These are phyloP conservation scores for Hymenoscyphus scutula DNA, from an alignment of 2,329 filamentous ascomycete genomes.

Conservation along the genomic window DNA sequence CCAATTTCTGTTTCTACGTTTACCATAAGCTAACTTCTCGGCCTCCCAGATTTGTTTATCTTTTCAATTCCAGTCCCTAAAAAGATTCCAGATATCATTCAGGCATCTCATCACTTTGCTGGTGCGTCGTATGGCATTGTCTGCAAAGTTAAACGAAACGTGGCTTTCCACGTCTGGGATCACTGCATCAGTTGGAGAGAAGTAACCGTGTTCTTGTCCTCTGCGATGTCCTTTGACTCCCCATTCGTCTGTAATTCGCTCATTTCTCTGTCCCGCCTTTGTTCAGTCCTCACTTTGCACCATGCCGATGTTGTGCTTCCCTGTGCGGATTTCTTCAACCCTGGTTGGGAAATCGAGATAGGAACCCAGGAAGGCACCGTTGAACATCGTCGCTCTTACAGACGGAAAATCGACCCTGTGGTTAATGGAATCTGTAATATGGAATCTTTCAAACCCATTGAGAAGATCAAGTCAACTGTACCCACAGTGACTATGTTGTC, in stretches of 20 bases:
- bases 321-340: constrained; percentile 60
- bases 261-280: constrained; percentile 26
- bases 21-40: not conserved
- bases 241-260: constrained; percentile 34
- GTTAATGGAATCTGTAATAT: constrained; percentile 64
- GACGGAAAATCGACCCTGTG: constrained; percentile 60
- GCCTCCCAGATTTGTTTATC: constrained; percentile 39
- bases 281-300: constrained; percentile 33
- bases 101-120: constrained; percentile 61
- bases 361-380: constrained; percentile 57
- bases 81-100: constrained; percentile 52
- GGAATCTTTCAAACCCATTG: constrained; percentile 55
- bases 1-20: not conserved
- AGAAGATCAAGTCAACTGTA: constrained; percentile 54
- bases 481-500: constrained; percentile 66
- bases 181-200: constrained; percentile 62
- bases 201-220: constrained; percentile 31
- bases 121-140: constrained; percentile 60
- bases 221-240: constrained; percentile 28
- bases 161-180: constrained; percentile 61
- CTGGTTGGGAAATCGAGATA: constrained; percentile 61
- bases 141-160: constrained; percentile 58
- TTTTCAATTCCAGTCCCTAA: constrained; percentile 45
- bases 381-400: constrained; percentile 55
- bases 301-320: constrained; percentile 58